These are phyloP conservation scores for Phytophthora parvispora DNA, from an alignment of 352 stramenopile genomes.

Conservation along the genomic window DNA sequence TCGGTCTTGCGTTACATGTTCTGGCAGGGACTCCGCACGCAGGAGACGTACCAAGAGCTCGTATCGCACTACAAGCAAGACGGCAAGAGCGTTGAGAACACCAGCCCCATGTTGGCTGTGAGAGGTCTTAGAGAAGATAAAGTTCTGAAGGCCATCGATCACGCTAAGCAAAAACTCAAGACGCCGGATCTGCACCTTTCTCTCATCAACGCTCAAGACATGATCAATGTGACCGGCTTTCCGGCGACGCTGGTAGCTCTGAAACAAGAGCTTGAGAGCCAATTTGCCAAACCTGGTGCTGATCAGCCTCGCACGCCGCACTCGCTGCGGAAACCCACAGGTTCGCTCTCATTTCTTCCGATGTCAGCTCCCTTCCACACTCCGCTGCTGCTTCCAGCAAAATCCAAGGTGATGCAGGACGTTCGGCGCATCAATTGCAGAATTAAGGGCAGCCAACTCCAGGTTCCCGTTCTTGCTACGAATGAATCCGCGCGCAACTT, in stretches of 20 bases:
- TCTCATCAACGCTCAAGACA: constrained; percentile 70
- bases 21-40: constrained; percentile 80
- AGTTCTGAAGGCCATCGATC: constrained; percentile 65
- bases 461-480: constrained; percentile 77
- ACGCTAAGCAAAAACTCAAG: constrained; percentile 53
- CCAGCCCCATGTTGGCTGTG: constrained; percentile 83
- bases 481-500: constrained; percentile 66
- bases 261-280: constrained; percentile 54
- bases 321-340: constrained; percentile 82
- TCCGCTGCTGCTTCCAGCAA: constrained; percentile 50
- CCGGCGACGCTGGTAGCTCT: constrained; percentile 65
- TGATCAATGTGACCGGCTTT: constrained; percentile 80
- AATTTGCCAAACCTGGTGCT: constrained; percentile 62
- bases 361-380: constrained; percentile 88
- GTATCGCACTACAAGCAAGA: constrained; percentile 40
- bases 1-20: constrained; percentile 82
- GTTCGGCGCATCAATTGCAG: constrained; percentile 52
- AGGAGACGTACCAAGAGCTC: constrained; percentile 61
- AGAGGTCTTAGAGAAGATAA: too few relatives aligned
- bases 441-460: constrained; percentile 59
- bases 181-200: constrained; percentile 72
- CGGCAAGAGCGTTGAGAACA: constrained; percentile 34
- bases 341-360: constrained; percentile 61
- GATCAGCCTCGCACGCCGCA: constrained; percentile 83
- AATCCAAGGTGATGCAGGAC: constrained; percentile 57